Evolutionary conservation across 2,329 filamentous ascomycete species (phyloP), one percentile per base, ranked within the genome.

Genomic region (Didymellaceae sp.): DNA sequence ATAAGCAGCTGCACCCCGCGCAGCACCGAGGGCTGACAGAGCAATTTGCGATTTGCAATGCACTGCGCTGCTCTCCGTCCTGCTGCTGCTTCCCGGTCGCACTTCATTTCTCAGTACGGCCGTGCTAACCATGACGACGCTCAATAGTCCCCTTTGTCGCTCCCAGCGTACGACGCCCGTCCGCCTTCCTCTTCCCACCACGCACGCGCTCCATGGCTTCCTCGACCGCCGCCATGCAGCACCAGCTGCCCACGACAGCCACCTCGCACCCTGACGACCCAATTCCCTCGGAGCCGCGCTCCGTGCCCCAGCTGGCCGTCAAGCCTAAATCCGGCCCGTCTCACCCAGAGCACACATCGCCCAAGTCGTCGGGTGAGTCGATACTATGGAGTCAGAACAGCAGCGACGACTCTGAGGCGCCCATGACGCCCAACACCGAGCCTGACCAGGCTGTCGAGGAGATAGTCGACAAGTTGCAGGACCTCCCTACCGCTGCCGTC

Each of bases 241-340:
- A 63, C 42, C 66, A 59, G 49, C 73, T 79, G 34, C 77, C 77
- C 24, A 67, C 68, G 47, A 73, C 70, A 30, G 58, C 70, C 3
- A 78, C 75, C 34, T 78, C 77, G 35, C 75, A 79, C 55, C 77
- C 77, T 1, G 55, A 75, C 62, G 74, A 79, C 54, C 76, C 77
- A 1, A 75, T 79, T 14, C 77, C 78, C 33, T 61, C 55, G 31
- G 76, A 79, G 56, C 77, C 78, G 4, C 55, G 60, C 31, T 42
- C 52, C 14, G 57, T 68, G n/a, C 66, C 68, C 14, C 57, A 70
- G 52, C 73, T 71, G 48, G 47, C 54, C 25, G 50, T 70, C 39
- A 47, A 54, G 44, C 63, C 64, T 1, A 14, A 59, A 13, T 39
- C 24, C 8, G 45, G 57, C 13, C 51, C 57, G 10, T 49, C 62